phyloP scores from a whole-genome alignment of 2,329 filamentous ascomycete species.

The Pochonia chlamydosporia region DNA sequence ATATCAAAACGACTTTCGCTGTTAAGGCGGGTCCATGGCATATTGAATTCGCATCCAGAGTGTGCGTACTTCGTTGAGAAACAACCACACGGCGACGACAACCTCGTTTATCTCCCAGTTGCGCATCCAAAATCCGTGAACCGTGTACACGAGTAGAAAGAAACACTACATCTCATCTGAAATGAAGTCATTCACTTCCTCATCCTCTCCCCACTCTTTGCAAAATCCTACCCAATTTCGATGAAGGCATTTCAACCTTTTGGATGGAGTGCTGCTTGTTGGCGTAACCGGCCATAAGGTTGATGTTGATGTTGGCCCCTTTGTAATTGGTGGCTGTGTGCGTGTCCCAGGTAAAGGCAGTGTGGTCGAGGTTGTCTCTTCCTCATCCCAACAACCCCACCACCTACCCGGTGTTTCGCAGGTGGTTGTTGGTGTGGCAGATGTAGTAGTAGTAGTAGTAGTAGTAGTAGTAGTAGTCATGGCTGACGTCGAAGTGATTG shows the following conservation, averaged over 20 bases:
- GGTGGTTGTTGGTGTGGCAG: conserved; percentile 24
- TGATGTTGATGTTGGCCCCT: conserved; percentile 21
- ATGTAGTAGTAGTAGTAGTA: conserved; percentile 21
- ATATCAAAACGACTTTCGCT: not conserved
- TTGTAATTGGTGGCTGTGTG: conserved; percentile 19
- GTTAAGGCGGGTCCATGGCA: not conserved
- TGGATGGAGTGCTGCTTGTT: conserved; percentile 17
- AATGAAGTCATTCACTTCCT: conserved; percentile 14
- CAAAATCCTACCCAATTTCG: conserved; percentile 38
- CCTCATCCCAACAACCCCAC: conserved; percentile 49
- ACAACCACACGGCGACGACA: not conserved
- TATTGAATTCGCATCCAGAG: not conserved
- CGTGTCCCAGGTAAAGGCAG: not conserved
- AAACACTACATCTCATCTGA: conserved; percentile 26
- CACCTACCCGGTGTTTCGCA: conserved; percentile 50
- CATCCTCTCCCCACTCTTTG: conserved; percentile 27
- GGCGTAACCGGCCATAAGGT: conserved; percentile 21
- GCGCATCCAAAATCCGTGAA: not conserved
- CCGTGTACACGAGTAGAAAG: not conserved
- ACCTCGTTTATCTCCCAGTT: not conserved
- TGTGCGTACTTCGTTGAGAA: not conserved
- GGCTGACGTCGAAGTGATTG: conserved; percentile 20
- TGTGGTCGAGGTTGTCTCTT: conserved; percentile 18
- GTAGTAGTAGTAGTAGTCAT: conserved; percentile 22
- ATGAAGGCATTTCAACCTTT: conserved; percentile 24